Evolutionary conservation across 2,329 filamentous ascomycete species (phyloP), one percentile per base, ranked within the genome.

Genomic region (Trichocomaceae sp.): DNA sequence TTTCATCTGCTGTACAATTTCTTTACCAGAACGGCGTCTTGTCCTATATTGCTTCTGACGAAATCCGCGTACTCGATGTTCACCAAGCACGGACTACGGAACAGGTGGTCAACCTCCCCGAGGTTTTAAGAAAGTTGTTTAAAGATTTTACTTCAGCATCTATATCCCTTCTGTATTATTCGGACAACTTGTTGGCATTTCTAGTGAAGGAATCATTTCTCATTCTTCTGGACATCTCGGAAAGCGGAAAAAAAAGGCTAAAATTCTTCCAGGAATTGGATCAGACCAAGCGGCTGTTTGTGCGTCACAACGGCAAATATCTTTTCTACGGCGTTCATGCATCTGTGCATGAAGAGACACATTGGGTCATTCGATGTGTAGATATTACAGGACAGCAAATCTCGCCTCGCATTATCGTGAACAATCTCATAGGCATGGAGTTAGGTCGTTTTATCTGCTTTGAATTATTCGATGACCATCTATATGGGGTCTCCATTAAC

Each of bases 401-500:
- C 15, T 60, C 71, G 9, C 75, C 73, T 37, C 65, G 69, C 4
- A 64, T 85, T 7, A 72, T 81, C 35, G 70, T 88, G 2, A 70
- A 79, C 35, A 75, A 82, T 22, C 75, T 87, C 54, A 78, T 80
- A 47, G 86, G 85, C 1, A 78, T 75, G n/a, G 85, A 87, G 44
- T 76, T 90, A 26, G 84, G 83, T 5, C 79, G 79, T 10, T 83
- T 81, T 0, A 75, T 88, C n/a, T 86, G 82, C 57, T 90, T 91
- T 63, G 85, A 87, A 58, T 80, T 90, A 17, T 75, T 86, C 58
- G 75, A 82, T 35, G 78, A 75, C 8, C 75, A 82, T 60, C 83
- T 90, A 42, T 90, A 90, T 61, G 84, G 79, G 0, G 70, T 90
- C 5, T 90, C 83, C 58, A 79, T 84, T 60, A 79, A 79, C 1